Base-by-base conservation (phyloP, 257 asterid species). In the Solanum bulbocastanum region DNA sequence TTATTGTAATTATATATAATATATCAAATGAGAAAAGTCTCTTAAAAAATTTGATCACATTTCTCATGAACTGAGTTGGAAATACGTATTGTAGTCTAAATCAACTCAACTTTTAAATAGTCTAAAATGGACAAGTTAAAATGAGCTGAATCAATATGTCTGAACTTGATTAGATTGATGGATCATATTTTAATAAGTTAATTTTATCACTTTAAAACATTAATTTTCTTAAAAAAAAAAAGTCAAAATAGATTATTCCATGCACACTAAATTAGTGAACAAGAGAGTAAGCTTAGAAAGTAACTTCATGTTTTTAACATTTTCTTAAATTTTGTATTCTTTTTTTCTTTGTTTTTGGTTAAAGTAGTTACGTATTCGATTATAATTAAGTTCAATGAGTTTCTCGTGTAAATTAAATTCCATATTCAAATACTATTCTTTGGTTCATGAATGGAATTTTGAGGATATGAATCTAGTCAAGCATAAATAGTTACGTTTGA, bases 111-210 rank as follows among this genome's bases (percentile, higher is more conserved):
- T n/a, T 23, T n/a, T n/a, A 62, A 2, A 62, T 23, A 65, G 4
- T 66, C 4, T 66, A 5, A 66, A n/a, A 11, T 65, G 3, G 2
- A n/a, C 3, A 23, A 9, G 2, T 23, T n/a, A 4, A 62, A 65
- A n/a, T n/a, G 18, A 25, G 6, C 0, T 0, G 2, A n/a, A 25
- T 65, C 0, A 2, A n/a, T 1, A 62, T n/a, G 1, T 10, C 15
- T 62, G 2, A 62, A 10, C 15, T 62, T n/a, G 30, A 10, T 62
- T 2, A 62, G 7, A 2, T 62, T 62, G 8, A n/a, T 2, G 3
- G 2, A 62, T 23, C 1, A 62, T 10, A 62, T n/a, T 23, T 23
- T 60, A 22, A 60, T n/a, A 2, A 62, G 11, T 10, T 4, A 62
- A 25, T n/a, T 62, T n/a, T n/a, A 10, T 62, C 15, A n/a, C 8